Evolutionary conservation across 768 basidiomycete genomes (phyloP).

Genomic region (Mycena haematopus): DNA sequence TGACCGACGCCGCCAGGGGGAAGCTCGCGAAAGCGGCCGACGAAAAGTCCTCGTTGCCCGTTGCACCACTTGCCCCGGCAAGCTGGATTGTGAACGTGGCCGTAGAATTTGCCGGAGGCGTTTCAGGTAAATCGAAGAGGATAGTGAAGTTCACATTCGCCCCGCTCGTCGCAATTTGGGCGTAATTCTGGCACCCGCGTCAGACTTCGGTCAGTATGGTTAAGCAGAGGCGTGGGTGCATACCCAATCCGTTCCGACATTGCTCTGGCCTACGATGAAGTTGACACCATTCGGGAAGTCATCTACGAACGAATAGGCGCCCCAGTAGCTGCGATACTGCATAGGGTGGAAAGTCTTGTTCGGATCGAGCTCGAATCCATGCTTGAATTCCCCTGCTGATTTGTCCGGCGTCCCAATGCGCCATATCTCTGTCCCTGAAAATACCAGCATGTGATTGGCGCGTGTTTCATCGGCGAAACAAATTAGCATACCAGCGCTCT

Average conservation of each 20-base stretch:
- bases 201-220: neutral
- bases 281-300: no score
- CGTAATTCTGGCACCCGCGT: slow-evolving; percentile 15
- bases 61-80: slow-evolving; percentile 17
- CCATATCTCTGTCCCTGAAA: slow-evolving; percentile 17
- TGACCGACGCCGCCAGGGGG: slow-evolving; percentile 13
- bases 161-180: slow-evolving; percentile 14
- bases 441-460: neutral
- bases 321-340: slow-evolving; percentile 22
- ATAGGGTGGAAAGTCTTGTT: slow-evolving; percentile 15
- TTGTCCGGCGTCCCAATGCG: slow-evolving; percentile 18
- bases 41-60: slow-evolving; percentile 21
- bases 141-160: slow-evolving; percentile 18
- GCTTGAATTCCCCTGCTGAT: slow-evolving; percentile 21
- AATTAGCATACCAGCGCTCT: slow-evolving; percentile 12
- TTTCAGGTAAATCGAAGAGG: slow-evolving; percentile 8
- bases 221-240: neutral
- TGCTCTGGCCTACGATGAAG: no score
- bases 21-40: slow-evolving; percentile 18
- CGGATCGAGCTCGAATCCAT: slow-evolving; percentile 17
- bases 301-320: no score
- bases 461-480: neutral
- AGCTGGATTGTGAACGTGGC: slow-evolving; percentile 20
- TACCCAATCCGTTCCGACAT: slow-evolving; percentile 18
- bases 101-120: slow-evolving; percentile 7